These are phyloP conservation scores for Bimuria novae-zelandiae DNA, from an alignment of 2,329 filamentous ascomycete genomes.

Conservation along the genomic window DNA sequence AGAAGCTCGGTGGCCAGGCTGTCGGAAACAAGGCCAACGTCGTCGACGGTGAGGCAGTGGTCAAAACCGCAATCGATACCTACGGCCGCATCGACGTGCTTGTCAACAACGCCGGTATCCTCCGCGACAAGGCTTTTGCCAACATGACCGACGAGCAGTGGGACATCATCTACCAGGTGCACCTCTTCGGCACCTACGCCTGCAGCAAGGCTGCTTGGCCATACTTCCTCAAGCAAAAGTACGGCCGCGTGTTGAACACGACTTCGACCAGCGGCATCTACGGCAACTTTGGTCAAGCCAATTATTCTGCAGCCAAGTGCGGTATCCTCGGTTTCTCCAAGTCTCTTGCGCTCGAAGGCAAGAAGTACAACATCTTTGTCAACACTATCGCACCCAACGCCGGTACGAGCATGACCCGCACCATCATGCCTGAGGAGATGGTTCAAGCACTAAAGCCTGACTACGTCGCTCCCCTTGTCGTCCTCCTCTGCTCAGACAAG, in stretches of 20 bases:
- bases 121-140: constrained; percentile 94
- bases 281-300: constrained; percentile 98
- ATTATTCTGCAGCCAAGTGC: constrained; percentile 75
- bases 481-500: constrained; percentile 84
- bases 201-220: constrained; percentile 97
- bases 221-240: constrained; percentile 97
- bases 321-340: constrained; percentile 96
- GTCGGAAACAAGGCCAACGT: constrained; percentile 92
- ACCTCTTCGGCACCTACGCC: constrained; percentile 94
- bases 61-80: constrained; percentile 91
- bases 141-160: constrained; percentile 97
- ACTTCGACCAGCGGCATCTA: constrained; percentile 97
- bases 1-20: constrained; percentile 84
- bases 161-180: constrained; percentile 90
- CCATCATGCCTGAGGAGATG: constrained; percentile 94
- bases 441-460: constrained; percentile 99
- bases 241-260: constrained; percentile 94
- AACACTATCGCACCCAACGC: constrained; percentile 99
- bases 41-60: constrained; percentile 86
- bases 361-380: constrained; percentile 96
- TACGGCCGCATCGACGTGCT: constrained; percentile 94
- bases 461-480: constrained; percentile 92
- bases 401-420: constrained; percentile 91
- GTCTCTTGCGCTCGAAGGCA: constrained; percentile 87
- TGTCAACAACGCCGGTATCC: constrained; percentile 97